phyloP scores from a whole-genome alignment of 2,329 filamentous ascomycete genomes.

The Chrysoporthe austroafricana region DNA sequence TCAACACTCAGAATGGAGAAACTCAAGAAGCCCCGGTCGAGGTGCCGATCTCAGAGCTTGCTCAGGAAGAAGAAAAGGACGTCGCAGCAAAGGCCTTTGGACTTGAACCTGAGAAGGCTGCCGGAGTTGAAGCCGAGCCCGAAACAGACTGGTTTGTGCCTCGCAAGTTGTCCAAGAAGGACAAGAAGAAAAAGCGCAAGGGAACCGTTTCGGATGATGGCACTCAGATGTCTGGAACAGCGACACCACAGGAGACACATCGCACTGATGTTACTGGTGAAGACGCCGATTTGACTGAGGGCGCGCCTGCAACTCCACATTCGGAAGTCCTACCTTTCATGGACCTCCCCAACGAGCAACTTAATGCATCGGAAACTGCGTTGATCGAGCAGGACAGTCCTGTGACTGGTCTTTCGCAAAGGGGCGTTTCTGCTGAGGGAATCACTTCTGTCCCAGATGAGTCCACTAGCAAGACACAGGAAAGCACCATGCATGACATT shows the following conservation, averaged over 20 bases:
- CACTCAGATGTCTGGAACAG: conserved; percentile 9
- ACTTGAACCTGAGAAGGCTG: neutral
- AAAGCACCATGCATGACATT: no score
- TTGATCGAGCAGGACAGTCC: neutral
- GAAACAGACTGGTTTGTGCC: conserved; percentile 30
- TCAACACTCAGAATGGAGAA: neutral
- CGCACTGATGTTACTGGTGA: conserved; percentile 3
- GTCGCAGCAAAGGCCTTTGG: neutral
- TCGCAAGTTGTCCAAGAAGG: conserved; percentile 42
- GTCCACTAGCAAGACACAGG: neutral
- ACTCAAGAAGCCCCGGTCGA: neutral
- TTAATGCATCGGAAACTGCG: neutral
- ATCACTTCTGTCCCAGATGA: neutral
- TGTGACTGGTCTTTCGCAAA: neutral
- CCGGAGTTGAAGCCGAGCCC: conserved; percentile 14
- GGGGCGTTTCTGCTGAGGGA: neutral
- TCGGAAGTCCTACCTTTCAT: neutral
- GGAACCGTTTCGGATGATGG: conserved; percentile 18
- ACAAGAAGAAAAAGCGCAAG: conserved; percentile 32
- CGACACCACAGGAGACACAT: conserved; percentile 10
- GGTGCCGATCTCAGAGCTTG: neutral
- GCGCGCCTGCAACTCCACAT: neutral
- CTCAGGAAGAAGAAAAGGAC: neutral
- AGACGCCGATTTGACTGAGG: neutral
- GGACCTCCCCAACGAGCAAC: neutral